Base-by-base conservation (phyloP, 73 alveolate genomes). In the Paramecium caudatum region DNA sequence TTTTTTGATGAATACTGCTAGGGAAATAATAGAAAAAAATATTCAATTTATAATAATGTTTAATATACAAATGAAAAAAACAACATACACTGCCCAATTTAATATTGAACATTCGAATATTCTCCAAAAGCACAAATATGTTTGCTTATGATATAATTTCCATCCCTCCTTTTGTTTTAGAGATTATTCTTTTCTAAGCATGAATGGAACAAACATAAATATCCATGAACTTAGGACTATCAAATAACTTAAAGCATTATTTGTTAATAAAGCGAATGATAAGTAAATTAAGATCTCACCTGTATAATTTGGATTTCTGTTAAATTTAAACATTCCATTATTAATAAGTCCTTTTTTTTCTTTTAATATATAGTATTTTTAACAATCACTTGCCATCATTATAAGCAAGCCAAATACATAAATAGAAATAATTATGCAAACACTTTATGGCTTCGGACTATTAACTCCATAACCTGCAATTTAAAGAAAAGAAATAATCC, bases 281-380 rank as follows among this genome's bases (percentile, higher is more conserved):
- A 91, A 63, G 90, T 97, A 97, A 50, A 97, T 93, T 81, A 96
- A 34, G 19, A 97, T 96, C 91, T 97, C 99, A 61, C 99, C 99
- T 12, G 96, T 90, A 84, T 94, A 97, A 91, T 97, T 97, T 12
- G 99, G 97, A 88, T 97, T 97, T 62, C 99, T 93, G 55, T 97
- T 96, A 46, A 91, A 78, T 47, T 49, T 65, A 33, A 97, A 92
- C 91, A 96, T 90, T 39, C 98, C 10, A 49, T 16, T 49, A 15
- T 13, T 49, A 49, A 3, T 39, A 5, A 39, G 9, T 39, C 5
- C 30, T 55, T 55, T 23, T 5, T 55, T 4, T 39, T 55, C 23
- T 55, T 55, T 55, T 55, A 55, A 55, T 5, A 23, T 55, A 21
- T 55, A 55, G 30, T 55, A 55, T 55, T 55, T 55, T 9, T 55